Evolutionary conservation across 2,329 filamentous ascomycete species (phyloP), one percentile per base, ranked within the genome.

Genomic region (Trichoderma asperellum): DNA sequence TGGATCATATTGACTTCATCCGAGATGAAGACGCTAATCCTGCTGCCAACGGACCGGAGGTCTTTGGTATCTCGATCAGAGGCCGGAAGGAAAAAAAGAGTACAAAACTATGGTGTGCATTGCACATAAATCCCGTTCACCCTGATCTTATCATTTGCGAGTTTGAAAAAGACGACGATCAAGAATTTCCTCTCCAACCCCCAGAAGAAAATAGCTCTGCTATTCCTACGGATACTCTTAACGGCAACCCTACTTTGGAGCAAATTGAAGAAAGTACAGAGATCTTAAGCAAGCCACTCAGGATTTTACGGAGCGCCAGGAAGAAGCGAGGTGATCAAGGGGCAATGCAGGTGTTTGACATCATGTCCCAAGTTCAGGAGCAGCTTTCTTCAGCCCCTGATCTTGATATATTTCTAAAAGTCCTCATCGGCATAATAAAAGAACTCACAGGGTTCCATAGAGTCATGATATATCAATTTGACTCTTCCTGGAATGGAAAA

Each of bases 381-480:
- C 94, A 97, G 77, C 83, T 97, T 14, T 87, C 92, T 5, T 87
- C 88, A 32, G 92, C 93, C 1, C 84, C 88, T 0, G 90, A 86
- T 70, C 81, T 97, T 0, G 89, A 93, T 0, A 84, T 79, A 0
- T 93, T 97, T 70, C 82, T 97, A 47, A 95, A 96, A 74, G 89
- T 94, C 6, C 80, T 96, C 3, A 91, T 95, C 0, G 93, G 93
- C 0, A 91, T 97, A 8, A 88, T 97, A 40, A 97, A 96, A 76
- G 94, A 97, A 75, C 78, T 97, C 60, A 96, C 93, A 0, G 93
- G 94, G 0, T 97, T 97, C 72, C 94, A 97, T 76, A 91, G 94
- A 14, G 92, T 97, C 59, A 94, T 97, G 92, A 87, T 97, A 2
- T 97, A 97, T 75, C 93, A 97, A 77, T 97, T 97, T 72, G 94